These are phyloP conservation scores for Trichoderma oligosporum DNA, from an alignment of 2,329 filamentous ascomycete genomes.

Conservation along the genomic window DNA sequence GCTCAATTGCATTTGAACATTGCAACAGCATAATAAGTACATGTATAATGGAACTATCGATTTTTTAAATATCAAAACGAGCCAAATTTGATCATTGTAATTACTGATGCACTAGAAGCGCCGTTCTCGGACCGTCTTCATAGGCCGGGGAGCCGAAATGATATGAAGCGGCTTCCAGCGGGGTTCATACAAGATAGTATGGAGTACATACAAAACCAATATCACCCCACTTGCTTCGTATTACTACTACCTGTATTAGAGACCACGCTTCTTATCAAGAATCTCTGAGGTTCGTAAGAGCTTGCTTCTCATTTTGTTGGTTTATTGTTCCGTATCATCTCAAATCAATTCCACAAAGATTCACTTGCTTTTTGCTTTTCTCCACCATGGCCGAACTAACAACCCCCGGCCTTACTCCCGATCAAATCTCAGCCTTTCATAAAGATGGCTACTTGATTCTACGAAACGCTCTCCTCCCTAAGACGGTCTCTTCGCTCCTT, in stretches of 20 bases:
- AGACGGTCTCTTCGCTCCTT: conserved; percentile 66
- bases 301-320: background rate
- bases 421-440: conserved; percentile 69
- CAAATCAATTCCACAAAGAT: background rate
- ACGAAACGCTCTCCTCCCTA: conserved; percentile 65
- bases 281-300: conserved; percentile 2
- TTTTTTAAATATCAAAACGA: background rate
- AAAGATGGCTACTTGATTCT: conserved; percentile 88
- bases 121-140: background rate
- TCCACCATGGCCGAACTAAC: conserved; percentile 23
- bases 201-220: background rate
- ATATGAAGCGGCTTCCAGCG: conserved; percentile 9
- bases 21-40: background rate
- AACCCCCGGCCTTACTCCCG: conserved; percentile 58
- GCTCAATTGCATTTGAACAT: background rate
- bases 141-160: background rate
- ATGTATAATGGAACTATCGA: background rate
- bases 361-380: background rate
- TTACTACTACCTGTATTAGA: background rate
- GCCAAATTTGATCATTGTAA: background rate
- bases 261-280: conserved; percentile 4
- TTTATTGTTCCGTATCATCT: background rate
- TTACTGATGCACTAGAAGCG: background rate
- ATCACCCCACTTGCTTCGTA: conserved; percentile 14
- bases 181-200: conserved; percentile 5